phyloP scores from a whole-genome alignment of 352 stramenopile species.

The Peronospora tabacina region DNA sequence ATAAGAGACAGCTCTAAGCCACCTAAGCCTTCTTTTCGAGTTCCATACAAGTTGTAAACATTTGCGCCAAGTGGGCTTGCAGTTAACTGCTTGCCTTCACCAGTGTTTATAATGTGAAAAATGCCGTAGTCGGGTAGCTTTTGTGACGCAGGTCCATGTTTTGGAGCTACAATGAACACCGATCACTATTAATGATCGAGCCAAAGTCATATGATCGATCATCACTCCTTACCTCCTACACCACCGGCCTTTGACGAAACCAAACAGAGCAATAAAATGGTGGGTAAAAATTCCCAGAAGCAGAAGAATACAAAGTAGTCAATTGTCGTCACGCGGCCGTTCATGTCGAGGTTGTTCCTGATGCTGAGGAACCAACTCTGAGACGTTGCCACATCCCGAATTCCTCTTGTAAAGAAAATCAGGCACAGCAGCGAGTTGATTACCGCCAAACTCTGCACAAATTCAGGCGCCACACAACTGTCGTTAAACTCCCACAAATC shows the following conservation, averaged over 20 bases:
- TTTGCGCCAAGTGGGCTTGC: conserved; percentile 52
- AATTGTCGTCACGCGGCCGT: conserved; percentile 68
- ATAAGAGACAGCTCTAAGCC: too few species aligned
- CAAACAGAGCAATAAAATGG: conserved; percentile 66
- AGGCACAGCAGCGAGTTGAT: conserved; percentile 74
- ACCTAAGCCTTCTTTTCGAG: conserved; percentile 14
- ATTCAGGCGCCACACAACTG: conserved; percentile 6
- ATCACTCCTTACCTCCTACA: conserved; percentile 47
- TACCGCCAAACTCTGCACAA: conserved; percentile 55
- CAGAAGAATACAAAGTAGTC: conserved; percentile 81
- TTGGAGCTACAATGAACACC: conserved; percentile 40
- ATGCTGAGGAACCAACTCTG: conserved; percentile 83
- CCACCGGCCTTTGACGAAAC: conserved; percentile 77
- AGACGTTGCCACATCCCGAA: conserved; percentile 70
- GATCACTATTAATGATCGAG: conserved; percentile 2
- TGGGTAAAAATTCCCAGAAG: conserved; percentile 84
- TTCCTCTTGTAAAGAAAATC: conserved; percentile 76
- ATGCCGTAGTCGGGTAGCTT: conserved; percentile 81
- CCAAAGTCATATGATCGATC: not conserved
- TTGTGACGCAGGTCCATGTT: conserved; percentile 43
- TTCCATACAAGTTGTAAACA: conserved; percentile 50
- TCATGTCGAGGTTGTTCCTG: conserved; percentile 83
- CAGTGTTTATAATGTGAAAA: conserved; percentile 82
- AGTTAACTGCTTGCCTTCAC: conserved; percentile 44
- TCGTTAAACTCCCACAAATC: not conserved